phyloP scores from a whole-genome alignment of 1,284 basidiomycete genomes.

The Stereum hirsutum region DNA sequence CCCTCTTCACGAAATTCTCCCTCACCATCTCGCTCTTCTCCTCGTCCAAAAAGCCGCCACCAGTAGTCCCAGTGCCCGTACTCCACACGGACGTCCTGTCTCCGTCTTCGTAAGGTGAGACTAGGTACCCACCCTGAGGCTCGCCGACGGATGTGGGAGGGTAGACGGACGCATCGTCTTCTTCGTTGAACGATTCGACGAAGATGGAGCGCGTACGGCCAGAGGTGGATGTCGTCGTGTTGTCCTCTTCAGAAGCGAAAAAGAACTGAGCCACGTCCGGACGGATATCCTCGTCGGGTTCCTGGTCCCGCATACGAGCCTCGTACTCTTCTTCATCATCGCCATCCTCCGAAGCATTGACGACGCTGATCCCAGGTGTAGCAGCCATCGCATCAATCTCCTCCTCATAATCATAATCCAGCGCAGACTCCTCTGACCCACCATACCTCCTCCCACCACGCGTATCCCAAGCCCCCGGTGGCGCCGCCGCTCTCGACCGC shows the following conservation, averaged over 20 bases:
- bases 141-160: slow-evolving; percentile 5
- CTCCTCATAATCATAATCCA: no score
- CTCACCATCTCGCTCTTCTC: slow-evolving; percentile 41
- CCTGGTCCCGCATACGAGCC: background rate
- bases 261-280: slow-evolving; percentile 10
- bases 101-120: slow-evolving; percentile 12
- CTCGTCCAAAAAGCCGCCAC: slow-evolving; percentile 42
- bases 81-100: slow-evolving; percentile 36
- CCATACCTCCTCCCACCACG: no score
- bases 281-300: slow-evolving; percentile 10
- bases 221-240: no score
- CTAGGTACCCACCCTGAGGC: slow-evolving; percentile 5
- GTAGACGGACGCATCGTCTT: slow-evolving; percentile 15
- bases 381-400: background rate
- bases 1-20: slow-evolving; percentile 36
- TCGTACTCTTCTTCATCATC: slow-evolving; percentile 1
- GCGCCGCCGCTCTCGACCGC: slow-evolving; percentile 1
- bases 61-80: no score
- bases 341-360: slow-evolving; percentile 4
- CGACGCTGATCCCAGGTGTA: background rate
- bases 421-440: no score
- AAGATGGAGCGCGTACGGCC: background rate
- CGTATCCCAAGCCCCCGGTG: background rate
- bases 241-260: background rate
- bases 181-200: slow-evolving; percentile 6